Conservation (phyloP, 78 protist species). For the Tieghemostelium lacteum region DNA sequence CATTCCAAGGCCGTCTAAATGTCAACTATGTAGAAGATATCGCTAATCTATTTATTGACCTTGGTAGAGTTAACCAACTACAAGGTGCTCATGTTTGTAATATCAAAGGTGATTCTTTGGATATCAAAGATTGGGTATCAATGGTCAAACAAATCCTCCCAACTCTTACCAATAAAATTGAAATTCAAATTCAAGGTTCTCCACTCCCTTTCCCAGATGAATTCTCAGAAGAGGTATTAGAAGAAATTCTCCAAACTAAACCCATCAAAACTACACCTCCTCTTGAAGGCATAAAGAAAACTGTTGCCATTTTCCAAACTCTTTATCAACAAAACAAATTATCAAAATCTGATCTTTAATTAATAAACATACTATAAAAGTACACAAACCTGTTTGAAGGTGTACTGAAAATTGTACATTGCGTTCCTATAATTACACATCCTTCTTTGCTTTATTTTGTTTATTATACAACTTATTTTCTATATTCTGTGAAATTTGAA, state of each 20-base stretch:
- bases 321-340: too few relatives aligned
- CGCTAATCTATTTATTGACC: slow-evolving; percentile 31
- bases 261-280: slow-evolving; percentile 35
- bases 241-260: not conserved
- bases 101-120: slow-evolving; percentile 25
- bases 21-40: slow-evolving; percentile 69
- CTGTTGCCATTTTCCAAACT: not conserved
- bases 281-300: not conserved
- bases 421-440: not conserved
- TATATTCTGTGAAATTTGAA: slow-evolving; percentile 47
- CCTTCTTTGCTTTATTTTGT: not conserved
- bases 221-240: slow-evolving; percentile 17
- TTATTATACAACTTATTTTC: not conserved
- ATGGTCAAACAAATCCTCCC: slow-evolving; percentile 3
- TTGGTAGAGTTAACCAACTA: not conserved
- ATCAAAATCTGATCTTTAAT: too few relatives aligned
- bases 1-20: slow-evolving; percentile 35
- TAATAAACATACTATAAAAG: too few relatives aligned
- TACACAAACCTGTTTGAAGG: too few relatives aligned
- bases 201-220: slow-evolving; percentile 10
- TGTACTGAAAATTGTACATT: too few relatives aligned
- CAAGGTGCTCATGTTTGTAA: slow-evolving; percentile 54
- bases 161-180: not conserved
- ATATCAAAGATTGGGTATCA: not conserved
- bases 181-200: slow-evolving; percentile 5